phyloP scores from a whole-genome alignment of 192 early-diverging fungal genomes.

The Coemansia interrupta region DNA sequence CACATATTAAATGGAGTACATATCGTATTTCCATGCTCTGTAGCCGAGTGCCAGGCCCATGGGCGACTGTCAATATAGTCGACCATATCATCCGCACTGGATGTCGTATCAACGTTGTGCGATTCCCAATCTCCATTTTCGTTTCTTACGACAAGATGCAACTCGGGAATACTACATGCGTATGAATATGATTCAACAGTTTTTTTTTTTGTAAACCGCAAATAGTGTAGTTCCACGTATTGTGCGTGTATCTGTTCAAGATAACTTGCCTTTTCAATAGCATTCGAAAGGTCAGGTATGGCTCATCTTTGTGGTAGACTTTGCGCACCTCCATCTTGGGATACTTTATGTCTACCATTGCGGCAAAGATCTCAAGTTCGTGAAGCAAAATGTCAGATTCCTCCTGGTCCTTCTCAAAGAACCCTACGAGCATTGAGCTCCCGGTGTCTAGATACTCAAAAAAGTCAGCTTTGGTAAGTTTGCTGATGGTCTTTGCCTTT shows the following conservation, averaged over 20 bases:
- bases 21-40: background rate
- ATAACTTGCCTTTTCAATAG: constrained; percentile 31
- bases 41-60: background rate
- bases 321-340: constrained; percentile 31
- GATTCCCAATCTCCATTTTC: constrained; percentile 25
- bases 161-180: constrained; percentile 34
- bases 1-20: constrained; percentile 49
- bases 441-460: constrained; percentile 14
- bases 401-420: constrained; percentile 18
- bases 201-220: background rate
- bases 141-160: constrained; percentile 24
- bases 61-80: constrained; percentile 26
- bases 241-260: background rate
- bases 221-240: background rate
- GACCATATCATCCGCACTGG: constrained; percentile 10
- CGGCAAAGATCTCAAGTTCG: constrained; percentile 22
- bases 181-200: background rate
- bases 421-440: constrained; percentile 26
- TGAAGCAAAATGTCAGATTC: constrained; percentile 20
- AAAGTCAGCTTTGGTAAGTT: constrained; percentile 28
- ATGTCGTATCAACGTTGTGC: constrained; percentile 14
- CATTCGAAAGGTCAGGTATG: constrained; percentile 46
- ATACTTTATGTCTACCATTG: constrained; percentile 9
- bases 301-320: constrained; percentile 29
- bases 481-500: background rate